Evolutionary conservation across 108 stramenopile genomes (phyloP), one percentile per base, ranked within the genome.

Genomic region (Cyclotella cryptica): DNA sequence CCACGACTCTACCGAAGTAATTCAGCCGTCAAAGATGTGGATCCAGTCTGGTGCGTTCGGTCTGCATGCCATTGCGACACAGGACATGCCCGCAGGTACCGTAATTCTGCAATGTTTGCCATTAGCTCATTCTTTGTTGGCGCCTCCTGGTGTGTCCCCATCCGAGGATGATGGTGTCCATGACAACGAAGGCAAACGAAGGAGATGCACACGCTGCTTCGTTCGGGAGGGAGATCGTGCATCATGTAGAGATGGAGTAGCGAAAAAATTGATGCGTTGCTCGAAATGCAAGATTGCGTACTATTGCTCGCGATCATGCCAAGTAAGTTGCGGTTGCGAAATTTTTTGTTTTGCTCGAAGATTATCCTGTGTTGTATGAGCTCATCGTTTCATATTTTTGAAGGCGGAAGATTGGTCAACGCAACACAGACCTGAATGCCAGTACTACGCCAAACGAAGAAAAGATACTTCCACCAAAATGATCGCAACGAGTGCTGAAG

Each of bases 71-170:
- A 40, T 72, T 11, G 70, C 78, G 10, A 54, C 71, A 10, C 41
- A 64, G 40, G 65, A 79, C n/a, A 72, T 79, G 10, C 30, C 30
- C 15, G 78, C 78, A 3, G 78, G 78, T 1, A 24, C 69, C 1
- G 54, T 79, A 0, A 79, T 79, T 67, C 62, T 79, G 54, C 78
- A 79, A 27, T 79, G 78, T 27, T 39, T 72, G 49, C 78, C 78
- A 13, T 42, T 79, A 22, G 70, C 78, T 44, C 78, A 79, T 42
- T 72, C 71, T 13, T 19, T 65, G 45, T 57, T 72, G 1, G 60
- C 52, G 6, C 65, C 71, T 39, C 55, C 75, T 18, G 64, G 64
- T 15, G 57, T 18, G 10, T 24, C 24, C 29, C n/a, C 40, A 28
- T 14, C n/a, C 40, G 70, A 58, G 8, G 52, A 70, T 17, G 63